Conservation (phyloP, 306 rosid species). For the Lathyrus aphaca region DNA sequence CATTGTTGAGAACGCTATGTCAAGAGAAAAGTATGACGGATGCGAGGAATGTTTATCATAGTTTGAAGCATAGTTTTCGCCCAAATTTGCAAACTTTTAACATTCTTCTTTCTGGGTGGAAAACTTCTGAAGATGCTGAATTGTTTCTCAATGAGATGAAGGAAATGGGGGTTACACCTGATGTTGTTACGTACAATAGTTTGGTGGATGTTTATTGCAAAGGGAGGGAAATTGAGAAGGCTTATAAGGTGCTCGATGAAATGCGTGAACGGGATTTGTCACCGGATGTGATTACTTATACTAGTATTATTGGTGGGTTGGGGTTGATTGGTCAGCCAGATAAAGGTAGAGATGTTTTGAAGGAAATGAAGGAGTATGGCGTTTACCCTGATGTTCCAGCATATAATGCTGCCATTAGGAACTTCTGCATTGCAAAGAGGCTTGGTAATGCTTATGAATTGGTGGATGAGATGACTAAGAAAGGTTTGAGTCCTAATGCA, state of each 20-base stretch:
- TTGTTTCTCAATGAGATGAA: slow-evolving; percentile 80
- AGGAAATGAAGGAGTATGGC: slow-evolving; percentile 90
- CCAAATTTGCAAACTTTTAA: slow-evolving; percentile 82
- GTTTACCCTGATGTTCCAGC: slow-evolving; percentile 84
- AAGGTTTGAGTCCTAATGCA: slow-evolving; percentile 75
- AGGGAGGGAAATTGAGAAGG: slow-evolving; percentile 72
- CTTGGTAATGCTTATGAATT: slow-evolving; percentile 70
- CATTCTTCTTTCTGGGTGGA: slow-evolving; percentile 88
- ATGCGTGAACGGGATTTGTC: slow-evolving; percentile 58
- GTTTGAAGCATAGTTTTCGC: slow-evolving; percentile 64
- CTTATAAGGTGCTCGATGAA: slow-evolving; percentile 64
- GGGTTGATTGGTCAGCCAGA: slow-evolving; percentile 88
- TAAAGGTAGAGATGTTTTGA: slow-evolving; percentile 74
- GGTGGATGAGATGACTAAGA: slow-evolving; percentile 72
- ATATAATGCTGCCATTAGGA: slow-evolving; percentile 78
- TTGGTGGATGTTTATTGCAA: slow-evolving; percentile 84
- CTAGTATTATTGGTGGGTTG: slow-evolving; percentile 79
- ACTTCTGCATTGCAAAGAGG: slow-evolving; percentile 88
- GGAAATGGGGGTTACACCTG: slow-evolving; percentile 74
- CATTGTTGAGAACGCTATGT: slow-evolving; percentile 79
- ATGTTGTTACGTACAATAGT: slow-evolving; percentile 78
- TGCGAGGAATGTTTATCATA: slow-evolving; percentile 88
- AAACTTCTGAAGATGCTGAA: slow-evolving; percentile 79
- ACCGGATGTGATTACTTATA: slow-evolving; percentile 80
- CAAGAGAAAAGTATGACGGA: slow-evolving; percentile 94